Conservation (phyloP, 805 yeast species). For the Phaffomyces antillensis region DNA sequence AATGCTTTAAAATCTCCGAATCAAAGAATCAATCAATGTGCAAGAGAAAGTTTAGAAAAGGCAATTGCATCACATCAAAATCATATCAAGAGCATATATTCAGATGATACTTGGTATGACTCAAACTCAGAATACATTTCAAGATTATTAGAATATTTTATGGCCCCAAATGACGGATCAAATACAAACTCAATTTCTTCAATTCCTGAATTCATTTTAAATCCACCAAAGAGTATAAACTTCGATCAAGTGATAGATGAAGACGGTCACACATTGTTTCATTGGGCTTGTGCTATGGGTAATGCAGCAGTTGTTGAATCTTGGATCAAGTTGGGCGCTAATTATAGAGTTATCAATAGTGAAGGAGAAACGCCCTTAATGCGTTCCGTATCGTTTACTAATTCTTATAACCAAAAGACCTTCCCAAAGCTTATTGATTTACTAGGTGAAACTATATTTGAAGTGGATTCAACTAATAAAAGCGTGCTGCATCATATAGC, state of each 20-base stretch:
- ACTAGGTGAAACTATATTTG: constrained; percentile 68
- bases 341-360: constrained; percentile 49
- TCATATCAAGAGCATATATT: constrained; percentile 5
- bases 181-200: constrained; percentile 20
- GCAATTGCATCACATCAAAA: constrained; percentile 15
- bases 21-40: constrained; percentile 12
- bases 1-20: constrained; percentile 31
- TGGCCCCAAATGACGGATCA: constrained; percentile 48
- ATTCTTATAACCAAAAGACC: constrained; percentile 73
- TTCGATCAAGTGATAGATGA: constrained; percentile 80
- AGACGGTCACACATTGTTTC: constrained; percentile 91
- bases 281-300: constrained; percentile 98
- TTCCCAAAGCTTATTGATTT: constrained; percentile 75
- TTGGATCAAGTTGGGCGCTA: constrained; percentile 69
- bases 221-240: constrained; percentile 60
- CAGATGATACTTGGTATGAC: constrained; percentile 21
- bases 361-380: constrained; percentile 85
- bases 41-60: constrained; percentile 20
- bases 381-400: constrained; percentile 79
- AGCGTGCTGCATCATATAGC: constrained; percentile 87
- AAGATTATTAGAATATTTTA: constrained; percentile 44
- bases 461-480: constrained; percentile 63
- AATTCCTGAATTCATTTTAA: constrained; percentile 58
- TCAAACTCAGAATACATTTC: constrained; percentile 36
- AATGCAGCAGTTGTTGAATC: constrained; percentile 70